These are phyloP conservation scores for Plectranthus barbatus DNA, from an alignment of 257 asterid species.

Conservation along the genomic window DNA sequence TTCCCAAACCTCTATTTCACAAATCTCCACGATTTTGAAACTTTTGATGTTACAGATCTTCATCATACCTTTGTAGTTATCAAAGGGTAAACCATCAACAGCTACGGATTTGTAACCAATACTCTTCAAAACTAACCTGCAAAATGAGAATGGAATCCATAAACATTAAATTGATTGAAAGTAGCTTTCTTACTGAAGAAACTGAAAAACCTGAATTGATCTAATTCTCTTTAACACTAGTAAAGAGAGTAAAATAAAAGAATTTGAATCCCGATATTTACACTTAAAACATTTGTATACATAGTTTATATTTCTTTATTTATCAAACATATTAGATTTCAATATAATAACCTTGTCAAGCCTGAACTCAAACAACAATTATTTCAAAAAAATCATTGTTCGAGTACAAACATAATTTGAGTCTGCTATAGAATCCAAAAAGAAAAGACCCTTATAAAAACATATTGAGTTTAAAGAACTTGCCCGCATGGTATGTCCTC, in stretches of 20 bases:
- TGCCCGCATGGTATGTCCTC: conserved; percentile 75
- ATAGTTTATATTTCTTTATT: not conserved
- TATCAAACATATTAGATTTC: not conserved
- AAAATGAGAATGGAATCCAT: conserved; percentile 10
- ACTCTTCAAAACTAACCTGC: conserved; percentile 77
- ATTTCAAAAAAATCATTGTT: not conserved
- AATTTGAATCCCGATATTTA: not conserved
- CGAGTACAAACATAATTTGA: not conserved
- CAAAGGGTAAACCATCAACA: conserved; percentile 71
- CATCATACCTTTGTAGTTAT: conserved; percentile 42
- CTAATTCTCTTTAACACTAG: not conserved
- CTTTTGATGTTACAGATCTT: not conserved
- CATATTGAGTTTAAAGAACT: conserved; percentile 19
- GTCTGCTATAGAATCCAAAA: not conserved
- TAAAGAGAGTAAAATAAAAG: not conserved
- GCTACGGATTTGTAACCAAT: conserved; percentile 83
- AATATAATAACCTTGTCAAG: not conserved
- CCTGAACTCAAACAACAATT: not conserved
- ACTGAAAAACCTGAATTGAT: not conserved
- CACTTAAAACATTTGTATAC: no score
- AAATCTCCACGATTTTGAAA: no score
- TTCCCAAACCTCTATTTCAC: no score
- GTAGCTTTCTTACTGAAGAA: not conserved
- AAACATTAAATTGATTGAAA: not conserved
- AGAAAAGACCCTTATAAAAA: not conserved